Conservation (phyloP, 768 basidiomycete species). For the Amanita brunnescens region DNA sequence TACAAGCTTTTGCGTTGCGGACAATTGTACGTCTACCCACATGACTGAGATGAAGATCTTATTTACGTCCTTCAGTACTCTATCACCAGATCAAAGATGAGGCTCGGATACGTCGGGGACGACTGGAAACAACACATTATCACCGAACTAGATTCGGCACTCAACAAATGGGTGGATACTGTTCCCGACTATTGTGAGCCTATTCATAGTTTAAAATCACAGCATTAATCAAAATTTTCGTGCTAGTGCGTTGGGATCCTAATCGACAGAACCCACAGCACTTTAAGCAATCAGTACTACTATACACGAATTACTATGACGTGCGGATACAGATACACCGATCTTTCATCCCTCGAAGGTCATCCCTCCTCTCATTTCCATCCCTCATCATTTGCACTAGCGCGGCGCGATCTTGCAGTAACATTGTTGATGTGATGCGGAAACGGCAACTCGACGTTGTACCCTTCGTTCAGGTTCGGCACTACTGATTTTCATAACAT, state of each 20-base stretch:
- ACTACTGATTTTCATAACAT: neutral
- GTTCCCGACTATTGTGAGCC: conserved; percentile 51
- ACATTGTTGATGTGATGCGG: conserved; percentile 57
- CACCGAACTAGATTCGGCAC: conserved; percentile 58
- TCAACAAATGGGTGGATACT: conserved; percentile 64
- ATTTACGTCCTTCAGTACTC: conserved; percentile 47
- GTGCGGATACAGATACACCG: conserved; percentile 69
- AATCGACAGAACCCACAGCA: conserved; percentile 31
- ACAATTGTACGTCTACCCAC: conserved; percentile 41
- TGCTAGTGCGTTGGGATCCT: conserved; percentile 45
- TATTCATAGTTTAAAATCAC: neutral
- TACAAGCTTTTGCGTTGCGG: conserved; percentile 54
- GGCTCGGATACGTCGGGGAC: conserved; percentile 50
- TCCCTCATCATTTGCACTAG: conserved; percentile 74
- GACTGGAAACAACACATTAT: conserved; percentile 64
- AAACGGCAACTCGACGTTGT: conserved; percentile 20
- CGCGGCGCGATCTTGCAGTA: conserved; percentile 77
- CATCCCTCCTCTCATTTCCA: conserved; percentile 43
- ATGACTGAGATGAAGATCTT: neutral
- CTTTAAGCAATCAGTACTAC: conserved; percentile 53
- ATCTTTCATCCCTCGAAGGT: conserved; percentile 58
- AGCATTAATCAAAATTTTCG: neutral
- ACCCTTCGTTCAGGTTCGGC: neutral
- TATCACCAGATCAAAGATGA: conserved; percentile 64
- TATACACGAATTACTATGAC: conserved; percentile 44